phyloP scores from a whole-genome alignment of 257 asterid genomes.

The Fraxinus cuspidata region DNA sequence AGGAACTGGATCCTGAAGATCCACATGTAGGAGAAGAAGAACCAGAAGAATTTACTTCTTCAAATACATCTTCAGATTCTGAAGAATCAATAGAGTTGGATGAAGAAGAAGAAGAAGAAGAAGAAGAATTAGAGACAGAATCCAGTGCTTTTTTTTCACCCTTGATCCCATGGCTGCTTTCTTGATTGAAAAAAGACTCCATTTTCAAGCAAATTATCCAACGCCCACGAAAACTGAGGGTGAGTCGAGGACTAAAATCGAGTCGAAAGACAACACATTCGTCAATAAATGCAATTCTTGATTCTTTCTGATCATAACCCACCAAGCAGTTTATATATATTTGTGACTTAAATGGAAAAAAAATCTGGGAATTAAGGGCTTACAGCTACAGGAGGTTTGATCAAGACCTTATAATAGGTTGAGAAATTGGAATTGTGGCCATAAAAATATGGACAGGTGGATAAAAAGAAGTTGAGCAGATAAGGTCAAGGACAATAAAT shows the following conservation, averaged over 20 bases:
- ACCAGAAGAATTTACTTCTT: conserved; percentile 27
- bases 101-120: conserved; percentile 26
- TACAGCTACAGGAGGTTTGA: background rate
- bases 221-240: background rate
- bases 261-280: too few relatives aligned
- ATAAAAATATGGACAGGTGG: conserved; percentile 17
- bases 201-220: conserved; percentile 13
- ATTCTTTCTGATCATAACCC: background rate
- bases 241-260: background rate
- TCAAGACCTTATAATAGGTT: background rate
- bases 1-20: background rate
- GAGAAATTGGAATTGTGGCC: background rate
- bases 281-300: background rate
- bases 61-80: conserved; percentile 18
- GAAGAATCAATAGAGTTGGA: conserved; percentile 9
- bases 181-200: conserved; percentile 34
- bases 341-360: background rate
- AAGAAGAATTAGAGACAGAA: conserved; percentile 3
- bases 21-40: background rate
- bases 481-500: conserved; percentile 24
- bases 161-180: conserved; percentile 46
- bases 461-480: background rate
- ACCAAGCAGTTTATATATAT: conserved; percentile 31
- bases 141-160: conserved; percentile 26
- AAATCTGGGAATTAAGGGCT: background rate